These are phyloP conservation scores for Sclerospora graminicola DNA, from an alignment of 352 stramenopile genomes.

Conservation along the genomic window DNA sequence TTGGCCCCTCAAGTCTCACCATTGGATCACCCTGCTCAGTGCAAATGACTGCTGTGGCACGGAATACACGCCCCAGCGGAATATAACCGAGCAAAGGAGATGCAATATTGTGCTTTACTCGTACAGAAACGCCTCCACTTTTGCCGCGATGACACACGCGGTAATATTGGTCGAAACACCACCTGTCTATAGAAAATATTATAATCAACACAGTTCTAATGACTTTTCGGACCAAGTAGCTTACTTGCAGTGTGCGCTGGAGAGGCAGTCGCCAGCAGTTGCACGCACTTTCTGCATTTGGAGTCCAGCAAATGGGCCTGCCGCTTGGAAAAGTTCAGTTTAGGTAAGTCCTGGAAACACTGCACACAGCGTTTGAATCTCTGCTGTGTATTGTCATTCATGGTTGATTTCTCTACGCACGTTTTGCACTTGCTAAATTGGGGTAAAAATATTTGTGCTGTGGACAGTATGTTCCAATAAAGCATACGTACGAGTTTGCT, in stretches of 20 bases:
- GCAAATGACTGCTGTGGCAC: conserved; percentile 40
- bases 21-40: conserved; percentile 71
- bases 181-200: conserved; percentile 27
- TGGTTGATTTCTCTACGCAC: conserved; percentile 30
- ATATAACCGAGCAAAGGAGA: conserved; percentile 53
- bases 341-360: conserved; percentile 60
- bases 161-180: conserved; percentile 54
- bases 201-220: not conserved
- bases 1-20: conserved; percentile 43
- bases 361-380: conserved; percentile 59
- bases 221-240: not conserved
- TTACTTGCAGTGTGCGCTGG: conserved; percentile 17
- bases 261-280: conserved; percentile 25
- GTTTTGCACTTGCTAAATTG: conserved; percentile 44
- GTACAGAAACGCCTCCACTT: conserved; percentile 50
- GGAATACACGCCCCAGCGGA: conserved; percentile 53
- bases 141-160: conserved; percentile 63
- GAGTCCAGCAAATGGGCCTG: conserved; percentile 48
- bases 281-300: conserved; percentile 52
- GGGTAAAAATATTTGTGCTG: not conserved
- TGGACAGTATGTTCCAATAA: not conserved
- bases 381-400: conserved; percentile 7
- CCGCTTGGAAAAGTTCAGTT: conserved; percentile 58
- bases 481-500: conserved; percentile 28
- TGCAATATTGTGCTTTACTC: conserved; percentile 56